Evolutionary conservation across 1,284 basidiomycete genomes (phyloP).

Genomic region (Anthracocystis panici-leucophaei): DNA sequence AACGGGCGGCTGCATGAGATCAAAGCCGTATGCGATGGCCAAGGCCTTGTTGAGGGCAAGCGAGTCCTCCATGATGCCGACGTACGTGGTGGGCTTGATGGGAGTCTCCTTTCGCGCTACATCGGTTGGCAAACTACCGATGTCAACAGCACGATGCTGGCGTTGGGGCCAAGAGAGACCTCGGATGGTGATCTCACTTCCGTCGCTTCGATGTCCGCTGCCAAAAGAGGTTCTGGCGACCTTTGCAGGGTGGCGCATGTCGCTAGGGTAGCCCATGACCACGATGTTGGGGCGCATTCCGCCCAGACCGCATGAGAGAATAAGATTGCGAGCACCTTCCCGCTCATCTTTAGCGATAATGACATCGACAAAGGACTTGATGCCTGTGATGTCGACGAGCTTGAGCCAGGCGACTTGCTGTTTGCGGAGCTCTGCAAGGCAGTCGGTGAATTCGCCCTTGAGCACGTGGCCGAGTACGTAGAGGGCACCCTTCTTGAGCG

Average conservation of each 20-base stretch:
- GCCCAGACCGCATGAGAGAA: constrained; percentile 66
- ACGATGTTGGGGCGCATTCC: constrained; percentile 69
- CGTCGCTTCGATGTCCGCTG: constrained; percentile 44
- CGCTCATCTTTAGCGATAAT: constrained; percentile 67
- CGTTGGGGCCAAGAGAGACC: constrained; percentile 44
- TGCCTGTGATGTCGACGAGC: constrained; percentile 67
- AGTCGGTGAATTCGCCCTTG: constrained; percentile 68
- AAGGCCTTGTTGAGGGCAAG: constrained; percentile 68
- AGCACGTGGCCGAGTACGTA: constrained; percentile 68
- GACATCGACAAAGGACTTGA: constrained; percentile 68
- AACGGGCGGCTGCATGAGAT: constrained; percentile 57
- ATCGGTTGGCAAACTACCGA: constrained; percentile 61
- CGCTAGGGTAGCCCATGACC: constrained; percentile 66
- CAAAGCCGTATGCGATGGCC: constrained; percentile 67
- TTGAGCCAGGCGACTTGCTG: constrained; percentile 69
- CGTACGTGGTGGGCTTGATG: constrained; percentile 62
- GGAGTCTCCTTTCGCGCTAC: constrained; percentile 63
- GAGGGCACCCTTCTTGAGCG: constrained; percentile 68
- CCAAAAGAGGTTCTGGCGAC: constrained; percentile 28
- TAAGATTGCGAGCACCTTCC: constrained; percentile 66
- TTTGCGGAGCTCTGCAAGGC: constrained; percentile 63
- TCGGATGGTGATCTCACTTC: constrained; percentile 62
- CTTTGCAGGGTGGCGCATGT: constrained; percentile 56
- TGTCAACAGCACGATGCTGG: constrained; percentile 41
- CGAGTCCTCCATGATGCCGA: constrained; percentile 69